Base-by-base conservation (phyloP, 176 grass and related monocot species). In the Oryza officinalis region DNA sequence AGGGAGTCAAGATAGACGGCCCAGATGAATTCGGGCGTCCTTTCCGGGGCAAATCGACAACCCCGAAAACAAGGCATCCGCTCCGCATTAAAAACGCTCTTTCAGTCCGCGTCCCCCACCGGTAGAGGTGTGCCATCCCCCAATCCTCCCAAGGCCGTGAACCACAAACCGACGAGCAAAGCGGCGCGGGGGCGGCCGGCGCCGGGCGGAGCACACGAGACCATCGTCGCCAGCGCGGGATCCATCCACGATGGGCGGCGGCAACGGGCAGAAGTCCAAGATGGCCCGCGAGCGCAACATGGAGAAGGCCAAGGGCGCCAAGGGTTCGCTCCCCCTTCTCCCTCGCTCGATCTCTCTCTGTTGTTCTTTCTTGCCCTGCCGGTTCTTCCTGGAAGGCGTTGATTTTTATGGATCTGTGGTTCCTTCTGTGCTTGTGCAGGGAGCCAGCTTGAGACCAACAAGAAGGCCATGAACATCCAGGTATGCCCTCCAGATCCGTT, bases 391-490 rank as follows among this genome's bases (percentile, higher is more conserved):
- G 6, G 18, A 22, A n/a, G 13, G 7, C 57, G 2, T 61, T 13
- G 57, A 61, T 10, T 61, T 69, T 44, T 44, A 76, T 76, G 45
- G 71, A 87, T 75, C 71, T 76, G 61, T 31, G 35, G 52, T 52
- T 65, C 8, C 18, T 22, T 8, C 7, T 57, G 18, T 85, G 35
- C 1, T 35, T 52, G 9, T 65, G 75, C 67, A 90, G 91, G 81
- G 65, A 93, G 87, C 28, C 87, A 93, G 79, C 87, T 93, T 70
- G 91, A 90, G 44, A 66, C 81, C 68, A 93, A 93, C 81, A 93
- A 93, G 81, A 93, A 93, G 68, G 91, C 91, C 46, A 93, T 93
- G 91, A 85, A 14, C 69, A 90, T 93, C 72, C 84, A 90, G 91
- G 91, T 93, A 84, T 28, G 33, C 25, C 27, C 28, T 46, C 40